These are phyloP conservation scores for Aureobasidium namibiae DNA, from an alignment of 2,329 filamentous ascomycete genomes.

Conservation along the genomic window DNA sequence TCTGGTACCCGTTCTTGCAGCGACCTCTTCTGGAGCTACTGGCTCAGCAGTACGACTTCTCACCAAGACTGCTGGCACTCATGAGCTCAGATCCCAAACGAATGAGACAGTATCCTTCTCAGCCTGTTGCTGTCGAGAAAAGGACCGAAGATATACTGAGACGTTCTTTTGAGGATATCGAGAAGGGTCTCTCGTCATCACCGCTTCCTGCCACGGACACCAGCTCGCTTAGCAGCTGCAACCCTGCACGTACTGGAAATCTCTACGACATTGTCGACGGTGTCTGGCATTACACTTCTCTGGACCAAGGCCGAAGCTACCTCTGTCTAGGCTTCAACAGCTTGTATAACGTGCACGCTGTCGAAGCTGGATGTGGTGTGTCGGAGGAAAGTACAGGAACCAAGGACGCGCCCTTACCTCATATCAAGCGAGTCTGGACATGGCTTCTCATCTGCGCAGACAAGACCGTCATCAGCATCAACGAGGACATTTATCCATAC, in stretches of 20 bases:
- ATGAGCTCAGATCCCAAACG: constrained; percentile 49
- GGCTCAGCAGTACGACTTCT: constrained; percentile 58
- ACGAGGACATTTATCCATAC: constrained; percentile 47
- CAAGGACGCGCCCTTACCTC: constrained; percentile 27
- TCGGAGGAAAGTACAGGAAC: constrained; percentile 19
- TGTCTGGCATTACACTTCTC: constrained; percentile 68
- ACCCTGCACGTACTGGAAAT: constrained; percentile 29
- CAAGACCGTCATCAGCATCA: constrained; percentile 62
- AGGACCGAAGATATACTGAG: neutral
- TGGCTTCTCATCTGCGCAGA: constrained; percentile 65
- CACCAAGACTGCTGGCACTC: constrained; percentile 55
- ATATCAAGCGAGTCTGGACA: constrained; percentile 54
- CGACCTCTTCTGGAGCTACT: constrained; percentile 48
- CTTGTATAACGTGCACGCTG: constrained; percentile 47
- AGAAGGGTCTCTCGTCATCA: constrained; percentile 25
- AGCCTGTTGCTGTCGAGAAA: neutral
- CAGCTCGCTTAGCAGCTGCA: constrained; percentile 26
- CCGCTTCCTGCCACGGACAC: constrained; percentile 19
- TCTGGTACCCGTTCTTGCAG: constrained; percentile 61
- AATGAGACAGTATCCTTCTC: constrained; percentile 21
- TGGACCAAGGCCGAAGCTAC: constrained; percentile 61
- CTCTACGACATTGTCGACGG: constrained; percentile 56
- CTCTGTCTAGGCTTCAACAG: constrained; percentile 66
- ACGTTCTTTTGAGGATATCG: constrained; percentile 16
- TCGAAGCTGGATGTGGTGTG: constrained; percentile 15